A percentile compares a stretch with the other conserved stretches of the same genome.
Evolutionary conservation across 768 basidiomycete genomes (phyloP).

Genomic region (Cubamyces lactineus): DNA sequence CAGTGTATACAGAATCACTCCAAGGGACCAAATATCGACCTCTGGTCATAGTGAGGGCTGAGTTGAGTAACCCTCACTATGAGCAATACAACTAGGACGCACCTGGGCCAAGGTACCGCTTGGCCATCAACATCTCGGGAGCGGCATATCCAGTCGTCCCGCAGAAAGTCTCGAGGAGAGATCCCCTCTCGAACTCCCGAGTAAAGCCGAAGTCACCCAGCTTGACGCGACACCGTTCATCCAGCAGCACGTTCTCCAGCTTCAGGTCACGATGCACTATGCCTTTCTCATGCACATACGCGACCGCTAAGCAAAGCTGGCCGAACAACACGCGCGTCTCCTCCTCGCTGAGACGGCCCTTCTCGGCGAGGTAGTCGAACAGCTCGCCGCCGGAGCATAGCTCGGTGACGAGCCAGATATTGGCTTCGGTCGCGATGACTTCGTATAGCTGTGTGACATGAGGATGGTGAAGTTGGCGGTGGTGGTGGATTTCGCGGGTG

Average conservation of each 20-base stretch:
- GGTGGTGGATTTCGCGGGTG: conserved; percentile 98
- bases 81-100: conserved; percentile 31
- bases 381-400: conserved; percentile 96
- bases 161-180: conserved; percentile 89
- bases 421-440: conserved; percentile 93
- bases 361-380: conserved; percentile 97
- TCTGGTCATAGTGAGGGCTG: conserved; percentile 50
- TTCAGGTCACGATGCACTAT: conserved; percentile 98
- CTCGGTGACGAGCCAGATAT: conserved; percentile 97
- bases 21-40: conserved; percentile 95
- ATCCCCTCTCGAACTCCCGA: conserved; percentile 80
- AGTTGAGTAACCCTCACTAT: background rate
- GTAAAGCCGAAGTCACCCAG: conserved; percentile 96
- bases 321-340: conserved; percentile 91
- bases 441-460: conserved; percentile 96
- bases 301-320: conserved; percentile 92
- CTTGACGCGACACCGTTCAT: conserved; percentile 90
- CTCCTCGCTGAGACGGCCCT: conserved; percentile 81
- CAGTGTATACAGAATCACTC: conserved; percentile 88
- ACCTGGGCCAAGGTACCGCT: conserved; percentile 92
- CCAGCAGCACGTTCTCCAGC: conserved; percentile 91
- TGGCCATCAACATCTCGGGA: conserved; percentile 88
- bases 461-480: conserved; percentile 94
- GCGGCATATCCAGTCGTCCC: conserved; percentile 94
- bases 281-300: conserved; percentile 88